Base-by-base conservation (phyloP, 1,284 basidiomycete genomes). In the Leccinum insolens region DNA sequence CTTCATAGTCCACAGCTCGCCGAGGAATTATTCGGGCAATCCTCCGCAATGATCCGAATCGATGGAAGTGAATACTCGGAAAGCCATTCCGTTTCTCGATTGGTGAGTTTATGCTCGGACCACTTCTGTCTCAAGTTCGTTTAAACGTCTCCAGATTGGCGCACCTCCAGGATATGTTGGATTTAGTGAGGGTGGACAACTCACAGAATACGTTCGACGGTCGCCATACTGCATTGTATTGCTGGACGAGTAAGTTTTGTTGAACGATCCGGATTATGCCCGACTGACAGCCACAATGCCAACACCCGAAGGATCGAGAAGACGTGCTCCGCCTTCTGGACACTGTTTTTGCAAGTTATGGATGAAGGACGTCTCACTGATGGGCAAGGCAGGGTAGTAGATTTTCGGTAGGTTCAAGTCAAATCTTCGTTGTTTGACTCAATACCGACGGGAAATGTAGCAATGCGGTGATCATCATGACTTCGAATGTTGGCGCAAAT, bases 331-430 rank as follows among this genome's bases (percentile, higher is more conserved):
- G 67, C 49, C 28, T 69, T 69, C 59, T 65, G 63, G 59, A 68
- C 68, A 11, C n/a, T 69, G 15, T 69, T 68, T 58, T 59, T 69
- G 39, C 68, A 69, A 63, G 68, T 69, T 20, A 68, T 69, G 68
- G 67, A 69, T 31, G 68, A 68, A 12, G 68, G 67, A 17, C 60
- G 66, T 11, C 62, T 69, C 6, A 69, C 68, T 22, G 68, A 69
- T 22, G 68, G 68, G 25, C 67, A 68, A 37, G 67, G 68, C 12
- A 63, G 68, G 37, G 34, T 69, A 9, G 68, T 69, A 15, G 68
- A 69, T 49, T 69, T 69, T 46, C 67, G 68, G 68, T 68, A 34
- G n/a, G 64, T 37, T 15, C 52, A 9, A 37, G 17, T 22, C 28
- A 37, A n/a, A 9, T 34, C 58, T 11, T 31, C 25, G 5, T 31